These are phyloP conservation scores for Macadamia tetraphylla DNA, from an alignment of 164 flowering plant species.

Conservation along the genomic window DNA sequence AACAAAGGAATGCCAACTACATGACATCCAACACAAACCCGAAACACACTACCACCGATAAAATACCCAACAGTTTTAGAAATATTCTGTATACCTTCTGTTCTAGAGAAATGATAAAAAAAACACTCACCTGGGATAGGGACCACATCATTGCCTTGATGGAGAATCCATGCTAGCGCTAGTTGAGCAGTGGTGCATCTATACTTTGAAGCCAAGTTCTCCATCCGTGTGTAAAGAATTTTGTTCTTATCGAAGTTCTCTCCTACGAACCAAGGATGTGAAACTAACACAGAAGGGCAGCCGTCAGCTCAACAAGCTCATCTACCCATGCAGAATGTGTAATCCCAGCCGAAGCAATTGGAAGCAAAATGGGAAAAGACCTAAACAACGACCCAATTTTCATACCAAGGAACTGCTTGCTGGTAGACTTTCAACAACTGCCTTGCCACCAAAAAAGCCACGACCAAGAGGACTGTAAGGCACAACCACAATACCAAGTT, in stretches of 20 bases:
- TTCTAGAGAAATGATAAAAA: background rate
- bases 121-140: slow-evolving; percentile 34
- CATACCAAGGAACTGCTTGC: slow-evolving; percentile 20
- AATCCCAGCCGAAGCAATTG: background rate
- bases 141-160: slow-evolving; percentile 32
- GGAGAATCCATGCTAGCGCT: slow-evolving; percentile 33
- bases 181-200: slow-evolving; percentile 30
- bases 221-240: slow-evolving; percentile 16
- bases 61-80: too few relatives aligned
- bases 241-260: slow-evolving; percentile 30
- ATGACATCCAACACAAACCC: too few relatives aligned
- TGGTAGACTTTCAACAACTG: slow-evolving; percentile 25
- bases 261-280: slow-evolving; percentile 29
- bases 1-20: too few relatives aligned
- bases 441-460: slow-evolving; percentile 42
- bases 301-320: background rate
- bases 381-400: background rate
- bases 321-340: background rate
- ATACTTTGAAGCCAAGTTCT: slow-evolving; percentile 25
- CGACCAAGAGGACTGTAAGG: slow-evolving; percentile 46
- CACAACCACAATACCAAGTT: slow-evolving; percentile 40
- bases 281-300: background rate
- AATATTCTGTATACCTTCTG: too few relatives aligned
- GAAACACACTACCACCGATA: too few relatives aligned
- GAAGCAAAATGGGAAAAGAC: too few relatives aligned